Conservation (phyloP, 169 alveolate species). For the Perkinsus olseni region DNA sequence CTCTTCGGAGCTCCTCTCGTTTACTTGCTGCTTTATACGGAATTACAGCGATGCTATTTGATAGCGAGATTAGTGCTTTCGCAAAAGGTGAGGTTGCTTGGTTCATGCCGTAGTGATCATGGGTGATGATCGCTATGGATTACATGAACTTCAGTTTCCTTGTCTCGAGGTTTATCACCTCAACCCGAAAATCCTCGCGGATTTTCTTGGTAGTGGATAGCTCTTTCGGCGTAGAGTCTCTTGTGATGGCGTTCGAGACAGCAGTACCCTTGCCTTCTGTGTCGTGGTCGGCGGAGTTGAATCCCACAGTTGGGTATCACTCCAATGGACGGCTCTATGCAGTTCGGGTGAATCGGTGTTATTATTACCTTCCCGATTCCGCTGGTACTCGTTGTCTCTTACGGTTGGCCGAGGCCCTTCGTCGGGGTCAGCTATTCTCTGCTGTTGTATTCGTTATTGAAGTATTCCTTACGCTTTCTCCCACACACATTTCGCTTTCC, state of each 20-base stretch:
- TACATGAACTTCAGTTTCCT: not conserved
- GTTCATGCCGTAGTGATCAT: not conserved
- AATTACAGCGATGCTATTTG: not conserved
- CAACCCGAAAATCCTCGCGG: not conserved
- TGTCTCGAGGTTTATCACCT: not conserved
- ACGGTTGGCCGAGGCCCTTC: too few relatives aligned
- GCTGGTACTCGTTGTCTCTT: not conserved
- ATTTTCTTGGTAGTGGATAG: not conserved
- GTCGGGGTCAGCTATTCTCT: too few relatives aligned
- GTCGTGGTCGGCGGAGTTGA: not conserved
- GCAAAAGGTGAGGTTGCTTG: not conserved
- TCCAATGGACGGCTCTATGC: too few relatives aligned
- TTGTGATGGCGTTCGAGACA: too few relatives aligned
- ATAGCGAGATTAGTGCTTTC: not conserved
- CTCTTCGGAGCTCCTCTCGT: too few relatives aligned
- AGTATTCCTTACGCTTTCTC: not conserved
- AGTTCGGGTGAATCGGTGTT: not conserved
- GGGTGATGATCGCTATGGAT: not conserved
- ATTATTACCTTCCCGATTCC: not conserved
- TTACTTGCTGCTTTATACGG: too few relatives aligned
- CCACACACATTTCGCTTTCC: not conserved
- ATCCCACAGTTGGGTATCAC: not conserved
- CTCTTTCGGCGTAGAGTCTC: not conserved
- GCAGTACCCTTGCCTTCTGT: not conserved
- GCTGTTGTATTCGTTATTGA: too few relatives aligned